Evolutionary conservation across 352 stramenopile genomes (phyloP), one percentile per base, ranked within the genome.

Genomic region (Plasmopara viticola): DNA sequence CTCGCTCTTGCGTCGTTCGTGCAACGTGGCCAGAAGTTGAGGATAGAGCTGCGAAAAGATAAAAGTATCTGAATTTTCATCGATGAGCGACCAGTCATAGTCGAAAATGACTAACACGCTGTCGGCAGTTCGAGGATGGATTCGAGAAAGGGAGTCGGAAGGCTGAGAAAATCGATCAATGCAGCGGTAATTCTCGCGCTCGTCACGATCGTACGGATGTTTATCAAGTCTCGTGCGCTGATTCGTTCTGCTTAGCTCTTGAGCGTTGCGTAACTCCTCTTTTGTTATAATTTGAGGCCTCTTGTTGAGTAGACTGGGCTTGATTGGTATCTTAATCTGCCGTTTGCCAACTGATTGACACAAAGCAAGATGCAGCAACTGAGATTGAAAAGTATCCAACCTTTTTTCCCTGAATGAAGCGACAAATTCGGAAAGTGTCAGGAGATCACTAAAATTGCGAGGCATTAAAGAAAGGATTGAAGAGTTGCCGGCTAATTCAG

Each of bases 81-180:
- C 84, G 44, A 92, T 70, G 41, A 92, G 64, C 28, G 73, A 92
- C 75, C 82, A 90, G 61, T 92, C 82, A 47, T 88, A 92, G 66
- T 92, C 82, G 37, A 92, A 90, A 39, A 90, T 53, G 30, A 90
- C 74, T 29, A 92, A 67, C 12, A 79, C 65, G 18, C 47, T 48
- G 15, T 47, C 39, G 6, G 52, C 45, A n/a, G 52, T 43, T 46
- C 60, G 56, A 20, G 53, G 38, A 5, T 17, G 5, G 6, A 7
- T 28, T 34, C 20, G 51, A 44, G 56, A 46, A 28, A 61, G 48
- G 13, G 9, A 28, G 29, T 55, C 59, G 9, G 56, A 40, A 38
- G 47, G 7, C 30, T 52, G 53, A 20, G 67, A 72, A 18, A 78
- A 59, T 18, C 60, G 41, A 6, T 51, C 56, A 30, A 84, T 72